phyloP scores from a whole-genome alignment of 2,329 filamentous ascomycete genomes.

The Geosmithia putterillii region DNA sequence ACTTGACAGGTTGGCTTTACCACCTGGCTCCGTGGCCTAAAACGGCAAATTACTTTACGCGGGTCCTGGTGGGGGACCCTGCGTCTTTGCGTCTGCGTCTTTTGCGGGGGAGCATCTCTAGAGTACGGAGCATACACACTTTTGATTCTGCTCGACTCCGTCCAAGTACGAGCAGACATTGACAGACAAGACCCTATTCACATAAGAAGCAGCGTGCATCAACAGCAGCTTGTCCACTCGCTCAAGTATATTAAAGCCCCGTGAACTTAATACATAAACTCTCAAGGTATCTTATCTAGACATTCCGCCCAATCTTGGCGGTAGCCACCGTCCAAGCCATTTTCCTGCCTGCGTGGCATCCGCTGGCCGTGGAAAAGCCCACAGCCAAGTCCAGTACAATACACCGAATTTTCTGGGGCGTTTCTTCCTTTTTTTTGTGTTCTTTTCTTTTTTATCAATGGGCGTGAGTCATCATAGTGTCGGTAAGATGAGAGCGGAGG shows the following conservation, averaged over 20 bases:
- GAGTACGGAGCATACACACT: too few relatives aligned
- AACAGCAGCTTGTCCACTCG: background rate
- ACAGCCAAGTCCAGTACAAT: background rate
- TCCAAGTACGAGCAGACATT: too few relatives aligned
- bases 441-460: background rate
- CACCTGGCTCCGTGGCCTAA: background rate
- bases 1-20: conserved; percentile 6
- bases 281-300: conserved; percentile 5
- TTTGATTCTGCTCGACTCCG: too few relatives aligned
- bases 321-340: background rate
- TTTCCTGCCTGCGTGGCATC: background rate
- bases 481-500: background rate
- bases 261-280: conserved; percentile 4
- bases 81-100: too few relatives aligned
- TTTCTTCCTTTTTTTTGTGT: background rate
- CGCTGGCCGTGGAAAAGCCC: background rate
- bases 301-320: background rate
- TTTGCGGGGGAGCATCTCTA: too few relatives aligned
- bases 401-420: background rate
- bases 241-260: conserved; percentile 3
- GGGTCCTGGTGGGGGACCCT: background rate
- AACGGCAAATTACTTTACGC: conserved; percentile 8
- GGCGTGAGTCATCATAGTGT: background rate
- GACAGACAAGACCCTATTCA: too few relatives aligned
- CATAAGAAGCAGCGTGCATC: too few relatives aligned